These are phyloP conservation scores for Lathyrus oleraceus DNA, from an alignment of 306 rosid genomes.

Conservation along the genomic window DNA sequence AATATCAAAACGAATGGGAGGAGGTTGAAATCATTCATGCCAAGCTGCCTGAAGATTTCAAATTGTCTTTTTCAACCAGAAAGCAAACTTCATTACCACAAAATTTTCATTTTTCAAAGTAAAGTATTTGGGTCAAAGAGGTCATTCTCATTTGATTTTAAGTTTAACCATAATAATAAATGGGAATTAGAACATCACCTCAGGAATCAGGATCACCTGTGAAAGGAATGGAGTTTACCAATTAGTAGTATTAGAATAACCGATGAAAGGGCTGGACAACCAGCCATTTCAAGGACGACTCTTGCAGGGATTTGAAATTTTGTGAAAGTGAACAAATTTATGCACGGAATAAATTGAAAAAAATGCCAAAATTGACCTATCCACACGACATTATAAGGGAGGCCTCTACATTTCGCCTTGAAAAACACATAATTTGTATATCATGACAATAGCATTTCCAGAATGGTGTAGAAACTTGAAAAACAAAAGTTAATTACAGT, in stretches of 20 bases:
- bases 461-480: conserved; percentile 11
- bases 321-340: conserved; percentile 30
- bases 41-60: conserved; percentile 42
- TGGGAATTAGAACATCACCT: conserved; percentile 48
- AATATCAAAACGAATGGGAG: conserved; percentile 2
- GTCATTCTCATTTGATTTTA: conserved; percentile 40
- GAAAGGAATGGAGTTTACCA: conserved; percentile 55
- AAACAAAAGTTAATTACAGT: neutral
- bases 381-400: neutral
- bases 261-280: conserved; percentile 33
- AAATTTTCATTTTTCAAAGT: conserved; percentile 32
- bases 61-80: conserved; percentile 37
- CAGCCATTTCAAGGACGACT: conserved; percentile 49
- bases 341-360: conserved; percentile 20
- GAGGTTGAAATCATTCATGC: conserved; percentile 34
- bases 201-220: conserved; percentile 74
- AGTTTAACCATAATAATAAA: conserved; percentile 23
- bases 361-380: conserved; percentile 16
- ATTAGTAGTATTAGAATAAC: conserved; percentile 43
- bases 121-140: conserved; percentile 37
- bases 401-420: neutral
- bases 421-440: conserved; percentile 11
- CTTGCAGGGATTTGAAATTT: conserved; percentile 34
- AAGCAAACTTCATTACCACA: conserved; percentile 37
- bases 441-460: conserved; percentile 1